Evolutionary conservation across 768 basidiomycete genomes (phyloP).

Genomic region (Pleurotus tuber-regium): DNA sequence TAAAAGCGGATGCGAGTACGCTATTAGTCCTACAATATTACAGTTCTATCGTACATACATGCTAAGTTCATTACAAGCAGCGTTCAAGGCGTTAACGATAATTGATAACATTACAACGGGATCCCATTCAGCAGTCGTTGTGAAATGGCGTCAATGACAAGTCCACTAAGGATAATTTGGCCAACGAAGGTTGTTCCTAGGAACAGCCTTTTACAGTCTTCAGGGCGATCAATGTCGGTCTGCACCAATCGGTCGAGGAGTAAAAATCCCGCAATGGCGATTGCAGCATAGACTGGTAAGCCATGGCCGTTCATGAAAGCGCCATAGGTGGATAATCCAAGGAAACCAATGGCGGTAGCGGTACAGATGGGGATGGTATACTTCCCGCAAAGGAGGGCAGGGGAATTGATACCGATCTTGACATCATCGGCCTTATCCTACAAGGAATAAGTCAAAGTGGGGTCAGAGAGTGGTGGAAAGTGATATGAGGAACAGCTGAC

Average conservation of each 20-base stretch:
- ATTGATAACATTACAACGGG: conserved; percentile 13
- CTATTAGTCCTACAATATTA: too few species aligned
- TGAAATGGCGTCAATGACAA: conserved; percentile 22
- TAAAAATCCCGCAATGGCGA: conserved; percentile 17
- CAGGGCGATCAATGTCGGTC: conserved; percentile 26
- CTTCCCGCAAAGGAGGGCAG: conserved; percentile 51
- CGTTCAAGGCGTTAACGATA: background rate
- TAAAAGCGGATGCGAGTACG: too few species aligned
- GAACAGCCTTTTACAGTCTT: conserved; percentile 24
- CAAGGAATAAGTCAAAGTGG: conserved; percentile 18
- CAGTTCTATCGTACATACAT: background rate
- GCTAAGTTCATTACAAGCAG: background rate
- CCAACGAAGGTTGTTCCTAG: conserved; percentile 24
- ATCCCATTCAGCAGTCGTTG: conserved; percentile 17
- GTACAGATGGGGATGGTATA: conserved; percentile 46
- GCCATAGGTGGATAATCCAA: conserved; percentile 40
- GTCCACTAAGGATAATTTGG: conserved; percentile 24
- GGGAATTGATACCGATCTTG: conserved; percentile 55
- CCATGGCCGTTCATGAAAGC: conserved; percentile 46
- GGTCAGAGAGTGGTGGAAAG: background rate
- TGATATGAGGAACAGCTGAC: too few species aligned
- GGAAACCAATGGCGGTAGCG: conserved; percentile 40
- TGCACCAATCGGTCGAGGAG: conserved; percentile 19
- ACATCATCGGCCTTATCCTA: conserved; percentile 61
- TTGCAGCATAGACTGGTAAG: conserved; percentile 26